A percentile compares a stretch with the other conserved stretches of the same genome.
Evolutionary conservation across 2,329 filamentous ascomycete genomes (phyloP).

Genomic region (Colletotrichum brevisporum): DNA sequence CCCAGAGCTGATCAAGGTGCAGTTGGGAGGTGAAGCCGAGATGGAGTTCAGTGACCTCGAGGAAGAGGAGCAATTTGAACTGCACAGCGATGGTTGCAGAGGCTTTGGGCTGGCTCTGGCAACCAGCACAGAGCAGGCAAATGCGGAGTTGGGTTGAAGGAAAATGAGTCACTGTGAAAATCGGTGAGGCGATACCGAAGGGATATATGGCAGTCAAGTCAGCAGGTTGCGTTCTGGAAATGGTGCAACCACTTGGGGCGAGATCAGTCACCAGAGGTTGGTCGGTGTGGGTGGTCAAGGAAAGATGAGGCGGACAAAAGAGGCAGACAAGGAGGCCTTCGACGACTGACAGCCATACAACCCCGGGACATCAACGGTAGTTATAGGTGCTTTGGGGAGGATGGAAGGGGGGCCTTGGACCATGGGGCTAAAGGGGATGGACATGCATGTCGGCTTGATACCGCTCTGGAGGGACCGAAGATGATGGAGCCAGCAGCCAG

Average conservation of each 20-base stretch:
- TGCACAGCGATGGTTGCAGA: constrained; percentile 40
- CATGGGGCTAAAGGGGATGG: constrained; percentile 36
- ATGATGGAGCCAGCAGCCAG: constrained; percentile 29
- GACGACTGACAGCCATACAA: constrained; percentile 28
- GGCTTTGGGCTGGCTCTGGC: constrained; percentile 31
- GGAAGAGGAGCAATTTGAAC: constrained; percentile 46
- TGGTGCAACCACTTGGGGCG: constrained; percentile 41
- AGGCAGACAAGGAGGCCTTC: constrained; percentile 41
- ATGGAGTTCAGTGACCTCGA: constrained; percentile 33
- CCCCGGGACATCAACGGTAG: constrained; percentile 37
- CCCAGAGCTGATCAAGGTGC: constrained; percentile 19
- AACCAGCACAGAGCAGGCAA: constrained; percentile 34
- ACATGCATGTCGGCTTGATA: constrained; percentile 40
- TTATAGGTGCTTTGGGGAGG: constrained; percentile 39
- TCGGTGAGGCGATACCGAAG: constrained; percentile 55
- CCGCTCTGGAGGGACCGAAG: constrained; percentile 29
- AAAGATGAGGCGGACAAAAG: constrained; percentile 46
- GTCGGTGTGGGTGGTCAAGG: constrained; percentile 47
- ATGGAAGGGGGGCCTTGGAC: constrained; percentile 13
- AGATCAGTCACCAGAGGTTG: constrained; percentile 28
- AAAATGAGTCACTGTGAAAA: constrained; percentile 60
- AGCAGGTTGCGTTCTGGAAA: constrained; percentile 36
- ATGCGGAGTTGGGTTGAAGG: constrained; percentile 47
- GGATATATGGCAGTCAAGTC: constrained; percentile 54
- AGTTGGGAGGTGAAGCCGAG: constrained; percentile 17